Evolutionary conservation across 805 yeast species (phyloP), one percentile per base, ranked within the genome.

Genomic region (Candida nitratophila): DNA sequence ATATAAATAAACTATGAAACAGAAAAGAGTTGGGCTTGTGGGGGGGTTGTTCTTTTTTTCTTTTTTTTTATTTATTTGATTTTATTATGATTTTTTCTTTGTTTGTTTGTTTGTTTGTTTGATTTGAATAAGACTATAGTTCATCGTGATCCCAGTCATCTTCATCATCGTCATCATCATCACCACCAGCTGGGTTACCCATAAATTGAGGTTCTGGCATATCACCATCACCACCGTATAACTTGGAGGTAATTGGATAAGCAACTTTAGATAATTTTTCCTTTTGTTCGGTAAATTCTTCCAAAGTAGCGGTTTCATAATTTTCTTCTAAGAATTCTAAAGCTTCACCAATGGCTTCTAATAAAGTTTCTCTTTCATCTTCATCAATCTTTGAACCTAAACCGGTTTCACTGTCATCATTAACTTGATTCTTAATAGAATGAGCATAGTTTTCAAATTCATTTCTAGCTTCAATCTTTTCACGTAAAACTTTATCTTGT

Each of bases 201-300:
- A 29, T 29, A 12, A 29, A 29, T 29, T 29, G n/a, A 11, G 32
- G 32, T 29, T 29, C 32, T 29, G 32, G 32, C 32, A 29, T 61
- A 10, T 65, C 77, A 26, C 57, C 73, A 37, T 61, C 72, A 32
- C 61, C 66, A 35, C 64, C 78, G 66, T 84, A 85, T 46, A 91
- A 70, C 74, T 91, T 93, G 52, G 91, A 76, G 42, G 96, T 86
- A 59, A 93, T 90, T 66, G 98, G 97, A 67, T 83, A 82, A 40
- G 96, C 96, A 59, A 84, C 71, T 56, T 84, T 77, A 50, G 83
- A 77, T 65, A 91, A 77, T 61, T 84, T 70, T 57, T 85, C 90
- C 69, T 79, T 86, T 71, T 89, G 95, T 67, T 89, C 97, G 45
- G 87, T 95, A 55, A 86, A 84, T 60, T 93, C 99, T 68, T 90